Base-by-base conservation (phyloP, 257 asterid species). In the Schizonepeta tenuifolia region DNA sequence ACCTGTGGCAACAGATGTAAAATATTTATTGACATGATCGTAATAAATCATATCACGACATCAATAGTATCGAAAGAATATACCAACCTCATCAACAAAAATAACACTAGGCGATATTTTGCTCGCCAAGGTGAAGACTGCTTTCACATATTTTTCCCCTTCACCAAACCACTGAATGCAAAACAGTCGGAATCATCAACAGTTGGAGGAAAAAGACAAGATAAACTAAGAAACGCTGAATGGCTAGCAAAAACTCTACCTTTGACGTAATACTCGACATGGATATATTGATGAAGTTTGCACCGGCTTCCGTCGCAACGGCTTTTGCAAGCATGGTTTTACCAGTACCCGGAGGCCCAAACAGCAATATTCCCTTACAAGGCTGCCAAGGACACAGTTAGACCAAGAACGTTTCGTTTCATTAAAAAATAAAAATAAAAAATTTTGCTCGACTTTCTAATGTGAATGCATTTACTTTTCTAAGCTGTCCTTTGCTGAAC, bases 311-410 rank as follows among this genome's bases (percentile, higher is more conserved):
- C 6, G 85, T 82, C 0, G 89, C 89, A 71, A 85, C 87, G 70
- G 89, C 87, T 74, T 85, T 85, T 43, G 87, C 89, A 43, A 85
- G 85, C 87, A 85, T 85, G 9, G 87, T 82, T 73, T 82, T 85
- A 49, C 89, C 89, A 1, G 89, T 82, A 11, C 87, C 89, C 38
- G 87, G 89, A n/a, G 89, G 87, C 7, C 89, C 86, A 44, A 84
- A 84, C 26, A 84, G 86, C 85, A 84, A 76, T 69, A 84, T 84
- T 51, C 89, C 89, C 77, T 84, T 82, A 58, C 85, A 79, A 55
- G 89, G 89, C 89, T 84, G 86, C 81, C 20, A 74, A 41, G 26
- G 21, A 69, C 31, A 77, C 5, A 41, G 50, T 80, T 60, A 70
- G 74, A 46, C 71, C 41, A 70, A 21, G 50, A 50, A 57, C 5